Evolutionary conservation across 306 rosid species (phyloP).

Genomic region (Gillenia trifoliata): DNA sequence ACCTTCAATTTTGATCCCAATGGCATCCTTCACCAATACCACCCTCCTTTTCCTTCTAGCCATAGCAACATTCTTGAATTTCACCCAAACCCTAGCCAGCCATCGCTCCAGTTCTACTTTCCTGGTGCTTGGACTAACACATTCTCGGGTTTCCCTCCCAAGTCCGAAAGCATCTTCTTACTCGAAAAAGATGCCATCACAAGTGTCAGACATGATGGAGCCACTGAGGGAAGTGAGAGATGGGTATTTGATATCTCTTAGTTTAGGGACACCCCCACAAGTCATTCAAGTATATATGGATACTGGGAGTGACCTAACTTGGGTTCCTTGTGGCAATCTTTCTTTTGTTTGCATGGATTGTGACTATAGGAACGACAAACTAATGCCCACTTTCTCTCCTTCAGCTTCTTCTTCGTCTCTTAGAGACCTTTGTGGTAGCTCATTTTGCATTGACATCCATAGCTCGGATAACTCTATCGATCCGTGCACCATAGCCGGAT

Average conservation of each 20-base stretch:
- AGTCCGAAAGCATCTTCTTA: constrained; percentile 16
- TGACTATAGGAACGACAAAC: constrained; percentile 23
- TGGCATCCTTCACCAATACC: constrained; percentile 7
- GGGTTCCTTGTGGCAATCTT: constrained; percentile 57
- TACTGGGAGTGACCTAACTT: constrained; percentile 56
- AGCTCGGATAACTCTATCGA: constrained; percentile 44
- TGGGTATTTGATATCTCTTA: constrained; percentile 43
- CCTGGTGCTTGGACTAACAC: constrained; percentile 34
- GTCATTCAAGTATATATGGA: constrained; percentile 48
- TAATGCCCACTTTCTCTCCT: constrained; percentile 33
- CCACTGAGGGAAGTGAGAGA: constrained; percentile 46
- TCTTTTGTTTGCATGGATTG: constrained; percentile 48
- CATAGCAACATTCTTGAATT: constrained; percentile 4
- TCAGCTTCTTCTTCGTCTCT: constrained; percentile 36
- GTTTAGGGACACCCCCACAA: constrained; percentile 49
- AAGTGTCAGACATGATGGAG: constrained; percentile 29
- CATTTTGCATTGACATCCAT: constrained; percentile 40
- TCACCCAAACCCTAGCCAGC: constrained; percentile 20
- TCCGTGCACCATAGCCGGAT: constrained; percentile 45
- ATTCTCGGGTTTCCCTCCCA: constrained; percentile 27
- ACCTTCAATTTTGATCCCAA: background rate
- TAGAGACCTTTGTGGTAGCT: constrained; percentile 41
- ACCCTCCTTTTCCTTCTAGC: constrained; percentile 11
- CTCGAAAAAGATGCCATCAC: constrained; percentile 13
- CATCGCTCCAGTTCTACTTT: constrained; percentile 3